Evolutionary conservation across 106 monocot species (phyloP).

Genomic region (Agapanthus africanus): DNA sequence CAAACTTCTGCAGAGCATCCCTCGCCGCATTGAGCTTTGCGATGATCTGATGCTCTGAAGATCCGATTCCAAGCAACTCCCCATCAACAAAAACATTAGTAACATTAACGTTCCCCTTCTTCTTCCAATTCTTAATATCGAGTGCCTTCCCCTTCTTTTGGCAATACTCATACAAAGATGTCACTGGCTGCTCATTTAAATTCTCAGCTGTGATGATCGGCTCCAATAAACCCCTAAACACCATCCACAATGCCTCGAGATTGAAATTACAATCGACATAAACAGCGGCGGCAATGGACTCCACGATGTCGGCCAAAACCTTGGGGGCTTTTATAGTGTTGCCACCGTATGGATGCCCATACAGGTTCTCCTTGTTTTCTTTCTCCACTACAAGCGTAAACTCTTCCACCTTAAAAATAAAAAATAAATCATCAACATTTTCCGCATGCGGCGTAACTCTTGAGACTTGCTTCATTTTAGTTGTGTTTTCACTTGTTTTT

Average conservation of each 20-base stretch:
- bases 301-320: slow-evolving; percentile 15
- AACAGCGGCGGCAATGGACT: slow-evolving; percentile 28
- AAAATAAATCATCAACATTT: no score
- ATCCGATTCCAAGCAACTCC: slow-evolving; percentile 32
- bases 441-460: no score
- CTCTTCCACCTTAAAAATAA: slow-evolving; percentile 18
- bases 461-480: no score
- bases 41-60: slow-evolving; percentile 41
- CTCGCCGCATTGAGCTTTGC: slow-evolving; percentile 62
- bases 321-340: slow-evolving; percentile 17
- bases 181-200: slow-evolving; percentile 45
- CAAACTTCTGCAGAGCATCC: slow-evolving; percentile 42
- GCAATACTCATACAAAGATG: slow-evolving; percentile 38
- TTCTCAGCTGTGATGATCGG: slow-evolving; percentile 58
- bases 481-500: no score
- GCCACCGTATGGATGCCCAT: slow-evolving; percentile 14
- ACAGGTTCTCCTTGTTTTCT: slow-evolving; percentile 10
- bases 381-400: slow-evolving; percentile 9
- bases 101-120: slow-evolving; percentile 17
- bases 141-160: slow-evolving; percentile 37
- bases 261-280: slow-evolving; percentile 30
- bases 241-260: slow-evolving; percentile 22
- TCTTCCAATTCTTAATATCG: slow-evolving; percentile 29
- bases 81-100: slow-evolving; percentile 42
- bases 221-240: slow-evolving; percentile 37